phyloP scores from a whole-genome alignment of 768 basidiomycete species.

The Tricholoma bakamatsutake region DNA sequence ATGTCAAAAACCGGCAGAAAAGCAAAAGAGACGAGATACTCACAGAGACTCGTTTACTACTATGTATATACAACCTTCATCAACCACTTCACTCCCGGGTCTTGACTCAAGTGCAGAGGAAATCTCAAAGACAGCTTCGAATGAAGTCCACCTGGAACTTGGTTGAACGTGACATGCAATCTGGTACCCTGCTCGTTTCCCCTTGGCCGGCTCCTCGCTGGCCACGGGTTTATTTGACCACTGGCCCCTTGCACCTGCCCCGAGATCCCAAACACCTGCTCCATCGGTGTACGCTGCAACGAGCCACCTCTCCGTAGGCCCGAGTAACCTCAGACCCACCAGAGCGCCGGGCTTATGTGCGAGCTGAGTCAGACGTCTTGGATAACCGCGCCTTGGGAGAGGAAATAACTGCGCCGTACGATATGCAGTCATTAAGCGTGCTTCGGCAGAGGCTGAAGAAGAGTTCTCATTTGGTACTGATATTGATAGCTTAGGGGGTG shows the following conservation, averaged over 20 bases:
- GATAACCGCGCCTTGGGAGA: neutral
- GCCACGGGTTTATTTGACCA: neutral
- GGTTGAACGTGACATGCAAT: neutral
- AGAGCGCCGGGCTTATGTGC: conserved; percentile 7
- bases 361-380: neutral
- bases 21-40: neutral
- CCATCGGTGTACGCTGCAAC: conserved; percentile 39
- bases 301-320: conserved; percentile 38
- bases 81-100: neutral
- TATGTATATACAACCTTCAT: neutral
- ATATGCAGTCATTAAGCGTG: conserved; percentile 1
- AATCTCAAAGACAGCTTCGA: conserved; percentile 16
- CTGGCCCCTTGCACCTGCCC: conserved; percentile 1
- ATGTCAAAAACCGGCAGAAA: neutral
- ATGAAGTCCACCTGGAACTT: conserved; percentile 17
- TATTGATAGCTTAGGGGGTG: neutral
- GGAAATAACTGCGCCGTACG: conserved; percentile 9
- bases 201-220: conserved; percentile 4
- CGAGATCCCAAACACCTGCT: conserved; percentile 36
- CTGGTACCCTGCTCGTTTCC: conserved; percentile 6
- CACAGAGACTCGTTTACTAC: neutral
- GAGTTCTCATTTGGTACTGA: neutral
- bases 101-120: neutral
- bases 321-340: conserved; percentile 22
- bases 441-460: conserved; percentile 1